Conservation (phyloP, 2,329 filamentous ascomycete genomes). For the Tolypocladium sp. region DNA sequence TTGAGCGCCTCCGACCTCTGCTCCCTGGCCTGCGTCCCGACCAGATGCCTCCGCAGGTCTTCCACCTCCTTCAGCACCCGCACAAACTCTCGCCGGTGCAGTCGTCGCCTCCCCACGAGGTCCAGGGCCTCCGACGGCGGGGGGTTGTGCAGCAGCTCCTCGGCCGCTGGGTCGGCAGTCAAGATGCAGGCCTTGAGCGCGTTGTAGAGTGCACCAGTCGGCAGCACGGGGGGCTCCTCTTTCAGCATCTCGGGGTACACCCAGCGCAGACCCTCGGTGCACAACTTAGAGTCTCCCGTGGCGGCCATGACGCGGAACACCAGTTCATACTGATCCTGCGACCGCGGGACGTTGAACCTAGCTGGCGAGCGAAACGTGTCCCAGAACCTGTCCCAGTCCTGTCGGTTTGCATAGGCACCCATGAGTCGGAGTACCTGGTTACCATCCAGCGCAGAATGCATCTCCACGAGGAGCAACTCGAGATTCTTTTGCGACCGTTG, state of each 20-base stretch:
- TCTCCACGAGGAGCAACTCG: constrained; percentile 31
- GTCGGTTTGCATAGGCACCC: constrained; percentile 33
- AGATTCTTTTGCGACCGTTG: constrained; percentile 33
- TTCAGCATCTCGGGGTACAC: constrained; percentile 50
- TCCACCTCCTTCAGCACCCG: constrained; percentile 22
- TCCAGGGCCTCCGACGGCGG: constrained; percentile 2
- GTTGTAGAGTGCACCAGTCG: constrained; percentile 32
- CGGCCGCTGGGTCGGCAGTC: constrained; percentile 43
- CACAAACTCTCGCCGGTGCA: constrained; percentile 22
- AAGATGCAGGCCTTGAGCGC: constrained; percentile 45
- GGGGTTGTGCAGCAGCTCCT: constrained; percentile 15
- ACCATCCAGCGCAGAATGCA: constrained; percentile 25
- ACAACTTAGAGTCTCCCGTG: constrained; percentile 31
- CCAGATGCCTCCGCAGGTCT: constrained; percentile 7
- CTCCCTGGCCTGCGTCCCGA: constrained; percentile 5
- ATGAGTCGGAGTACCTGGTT: constrained; percentile 33
- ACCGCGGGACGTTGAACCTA: constrained; percentile 37
- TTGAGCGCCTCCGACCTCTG: constrained; percentile 7
- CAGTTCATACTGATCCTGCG: constrained; percentile 43
- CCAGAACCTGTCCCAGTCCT: constrained; percentile 51
- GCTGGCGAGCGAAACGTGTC: constrained; percentile 48
- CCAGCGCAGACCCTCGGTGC: constrained; percentile 37
- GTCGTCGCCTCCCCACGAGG: constrained; percentile 9
- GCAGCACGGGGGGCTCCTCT: constrained; percentile 40
- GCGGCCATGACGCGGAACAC: constrained; percentile 41